Evolutionary conservation across 2,329 filamentous ascomycete genomes (phyloP), one percentile per base, ranked within the genome.

Genomic region (Trichothecium sympodiale): DNA sequence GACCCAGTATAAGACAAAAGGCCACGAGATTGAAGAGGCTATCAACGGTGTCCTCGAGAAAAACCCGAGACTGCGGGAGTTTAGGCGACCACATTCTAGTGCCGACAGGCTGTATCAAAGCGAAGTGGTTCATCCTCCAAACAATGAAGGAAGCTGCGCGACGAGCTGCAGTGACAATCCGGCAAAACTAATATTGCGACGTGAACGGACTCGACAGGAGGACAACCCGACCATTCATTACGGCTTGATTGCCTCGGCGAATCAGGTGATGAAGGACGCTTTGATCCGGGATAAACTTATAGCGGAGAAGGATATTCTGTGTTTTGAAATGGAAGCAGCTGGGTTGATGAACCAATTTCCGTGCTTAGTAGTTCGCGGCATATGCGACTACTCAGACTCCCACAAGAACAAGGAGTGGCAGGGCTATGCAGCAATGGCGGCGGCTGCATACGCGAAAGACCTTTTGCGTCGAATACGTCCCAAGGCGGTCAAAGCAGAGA

Each of bases 381-480:
- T n/a, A n/a, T n/a, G n/a, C n/a, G n/a, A n/a, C n/a, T n/a, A n/a
- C n/a, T n/a, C n/a, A n/a, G n/a, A n/a, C n/a, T n/a, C n/a, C n/a
- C n/a, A n/a, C n/a, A n/a, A n/a, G n/a, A n/a, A n/a, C n/a, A n/a
- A n/a, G n/a, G n/a, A n/a, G n/a, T n/a, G n/a, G n/a, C n/a, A 40
- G 15, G 25, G 31, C 8, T 40, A 40, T 15, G 38, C 35, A 17
- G 38, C 59, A 0, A 43, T 43, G 1, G 49, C 45, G 0, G 56
- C 57, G 1, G 55, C 55, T 0, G 53, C 49, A 4, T 49, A 45
- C 29, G 40, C 45, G 5, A 38, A 39, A 23, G 34, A 37, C n/a
- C 23, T 40, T 9, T 17, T 39, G 10, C 8, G 5, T 15, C 14
- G 26, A 26, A 36, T 39, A 5, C 29, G 20, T 6, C 29, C 29